Evolutionary conservation across 306 rosid genomes (phyloP).

Genomic region (Fagus crenata): DNA sequence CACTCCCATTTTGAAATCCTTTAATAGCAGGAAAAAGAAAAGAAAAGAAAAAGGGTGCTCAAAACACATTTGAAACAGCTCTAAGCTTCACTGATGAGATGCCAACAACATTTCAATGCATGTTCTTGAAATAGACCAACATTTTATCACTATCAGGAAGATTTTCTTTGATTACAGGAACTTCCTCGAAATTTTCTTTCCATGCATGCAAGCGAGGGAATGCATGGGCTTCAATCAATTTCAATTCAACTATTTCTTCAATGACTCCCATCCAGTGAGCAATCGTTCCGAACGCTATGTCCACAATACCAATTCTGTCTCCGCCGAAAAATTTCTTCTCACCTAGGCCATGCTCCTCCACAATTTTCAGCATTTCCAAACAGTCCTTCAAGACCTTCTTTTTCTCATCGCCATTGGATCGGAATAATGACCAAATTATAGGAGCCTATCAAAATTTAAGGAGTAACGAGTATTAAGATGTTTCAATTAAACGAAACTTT

Average conservation of each 20-base stretch:
- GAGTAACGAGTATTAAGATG: no score
- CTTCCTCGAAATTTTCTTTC: conserved; percentile 22
- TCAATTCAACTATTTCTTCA: conserved; percentile 15
- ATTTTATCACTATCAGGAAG: conserved; percentile 28
- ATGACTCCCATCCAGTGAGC: conserved; percentile 23
- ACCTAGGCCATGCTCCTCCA: conserved; percentile 13
- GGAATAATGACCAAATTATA: background rate
- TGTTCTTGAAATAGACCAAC: background rate
- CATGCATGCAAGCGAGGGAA: conserved; percentile 31
- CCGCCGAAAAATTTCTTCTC: conserved; percentile 33
- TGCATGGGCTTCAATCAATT: conserved; percentile 13
- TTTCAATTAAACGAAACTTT: no score
- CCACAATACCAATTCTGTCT: conserved; percentile 33
- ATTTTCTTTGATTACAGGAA: conserved; percentile 24
- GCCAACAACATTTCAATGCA: background rate
- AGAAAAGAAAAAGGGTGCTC: no score
- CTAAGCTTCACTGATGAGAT: background rate
- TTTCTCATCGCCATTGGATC: background rate
- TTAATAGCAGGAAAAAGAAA: no score
- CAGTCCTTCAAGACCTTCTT: conserved; percentile 12
- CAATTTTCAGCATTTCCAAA: conserved; percentile 8
- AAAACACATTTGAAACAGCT: no score
- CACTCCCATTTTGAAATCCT: no score
- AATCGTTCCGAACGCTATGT: conserved; percentile 23
- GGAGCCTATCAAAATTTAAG: background rate